A percentile compares a stretch with the other conserved stretches of the same genome.
Conservation (phyloP, 495 filamentous ascomycete species). For the Penicilliopsis zonata region DNA sequence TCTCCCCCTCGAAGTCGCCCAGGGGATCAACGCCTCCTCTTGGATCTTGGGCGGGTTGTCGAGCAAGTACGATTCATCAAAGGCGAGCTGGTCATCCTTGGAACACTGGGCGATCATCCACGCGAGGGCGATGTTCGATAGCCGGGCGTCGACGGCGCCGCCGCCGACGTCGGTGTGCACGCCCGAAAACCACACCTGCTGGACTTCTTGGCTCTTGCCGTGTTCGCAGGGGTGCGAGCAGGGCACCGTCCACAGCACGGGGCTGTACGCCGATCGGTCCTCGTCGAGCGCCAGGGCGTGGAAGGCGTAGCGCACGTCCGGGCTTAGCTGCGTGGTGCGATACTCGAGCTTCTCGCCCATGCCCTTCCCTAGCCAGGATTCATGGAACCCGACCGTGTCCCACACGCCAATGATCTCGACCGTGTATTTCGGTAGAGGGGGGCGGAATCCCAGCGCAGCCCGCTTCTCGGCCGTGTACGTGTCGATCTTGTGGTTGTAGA, state of each 20-base stretch:
- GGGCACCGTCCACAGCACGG: conserved; percentile 41
- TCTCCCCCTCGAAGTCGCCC: conserved; percentile 8
- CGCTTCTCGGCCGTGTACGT: conserved; percentile 13
- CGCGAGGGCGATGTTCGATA: conserved; percentile 29
- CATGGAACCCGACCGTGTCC: conserved; percentile 45
- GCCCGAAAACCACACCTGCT: conserved; percentile 46
- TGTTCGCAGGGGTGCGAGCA: too few species aligned
- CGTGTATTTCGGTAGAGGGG: conserved; percentile 8
- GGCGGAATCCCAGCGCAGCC: conserved; percentile 7
- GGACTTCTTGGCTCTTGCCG: conserved; percentile 15
- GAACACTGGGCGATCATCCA: conserved; percentile 35
- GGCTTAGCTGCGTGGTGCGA: conserved; percentile 16
- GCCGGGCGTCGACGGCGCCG: conserved; percentile 22
- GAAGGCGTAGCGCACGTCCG: conserved; percentile 43
- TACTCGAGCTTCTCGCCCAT: conserved; percentile 15
- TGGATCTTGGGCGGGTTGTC: conserved; percentile 2
- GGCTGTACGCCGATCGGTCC: conserved; percentile 35
- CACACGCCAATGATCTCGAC: conserved; percentile 46
- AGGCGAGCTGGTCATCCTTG: conserved; percentile 10
- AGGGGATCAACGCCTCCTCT: conserved; percentile 2
- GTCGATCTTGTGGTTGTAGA: conserved; percentile 21
- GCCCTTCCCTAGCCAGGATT: conserved; percentile 12
- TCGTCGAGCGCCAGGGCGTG: conserved; percentile 51
- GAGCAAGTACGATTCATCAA: conserved; percentile 10
- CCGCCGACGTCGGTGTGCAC: conserved; percentile 42